These are phyloP conservation scores for Polygonum aviculare DNA, from an alignment of 148 eudicot genomes.

Conservation along the genomic window DNA sequence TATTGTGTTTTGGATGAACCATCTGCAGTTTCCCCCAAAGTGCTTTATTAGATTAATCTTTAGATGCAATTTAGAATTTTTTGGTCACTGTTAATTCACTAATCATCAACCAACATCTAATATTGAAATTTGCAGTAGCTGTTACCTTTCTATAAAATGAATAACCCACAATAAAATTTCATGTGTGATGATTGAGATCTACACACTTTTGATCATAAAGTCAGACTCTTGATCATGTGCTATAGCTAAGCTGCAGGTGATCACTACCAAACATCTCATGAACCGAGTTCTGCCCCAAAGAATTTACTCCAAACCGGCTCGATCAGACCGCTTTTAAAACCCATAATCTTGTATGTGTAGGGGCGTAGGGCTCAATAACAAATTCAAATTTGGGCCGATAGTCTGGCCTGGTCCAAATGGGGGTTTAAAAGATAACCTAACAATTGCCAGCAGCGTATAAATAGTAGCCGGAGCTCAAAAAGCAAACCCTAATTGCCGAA, in stretches of 20 bases:
- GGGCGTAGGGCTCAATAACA: background rate
- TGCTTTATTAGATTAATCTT: no score
- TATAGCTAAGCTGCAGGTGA: background rate
- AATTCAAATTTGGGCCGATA: background rate
- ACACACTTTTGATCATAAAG: background rate
- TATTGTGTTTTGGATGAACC: no score
- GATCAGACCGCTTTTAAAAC: no score
- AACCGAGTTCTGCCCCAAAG: background rate
- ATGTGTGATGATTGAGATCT: background rate
- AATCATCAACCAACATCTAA: background rate
- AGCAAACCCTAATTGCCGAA: background rate
- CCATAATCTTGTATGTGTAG: no score
- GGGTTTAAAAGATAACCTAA: no score
- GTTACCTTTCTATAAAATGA: background rate
- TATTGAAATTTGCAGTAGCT: no score
- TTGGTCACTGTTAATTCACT: background rate
- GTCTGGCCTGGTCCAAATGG: background rate
- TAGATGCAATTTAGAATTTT: no score
- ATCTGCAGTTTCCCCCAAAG: no score
- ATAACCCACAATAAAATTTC: background rate
- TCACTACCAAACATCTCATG: background rate
- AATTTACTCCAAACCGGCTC: no score
- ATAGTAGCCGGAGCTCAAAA: background rate
- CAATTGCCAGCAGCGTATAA: no score
- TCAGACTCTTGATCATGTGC: background rate